Conservation (phyloP, 148 eudicot species). For the Fagopyrum esculentum region DNA sequence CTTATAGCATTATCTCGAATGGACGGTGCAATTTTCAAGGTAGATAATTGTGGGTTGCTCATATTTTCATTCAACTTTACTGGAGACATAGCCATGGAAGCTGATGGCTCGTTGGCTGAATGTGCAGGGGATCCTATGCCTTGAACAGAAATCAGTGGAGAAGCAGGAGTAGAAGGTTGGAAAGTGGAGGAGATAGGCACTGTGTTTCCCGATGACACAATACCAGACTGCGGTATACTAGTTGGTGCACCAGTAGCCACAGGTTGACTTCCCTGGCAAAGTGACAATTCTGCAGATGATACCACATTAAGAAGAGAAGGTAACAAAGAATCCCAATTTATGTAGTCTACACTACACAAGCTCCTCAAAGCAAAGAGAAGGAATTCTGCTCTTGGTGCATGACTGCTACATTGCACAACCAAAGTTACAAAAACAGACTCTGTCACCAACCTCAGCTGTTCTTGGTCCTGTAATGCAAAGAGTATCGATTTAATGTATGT, state of each 20-base stretch:
- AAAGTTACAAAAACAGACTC: slow-evolving; percentile 81
- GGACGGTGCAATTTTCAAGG: slow-evolving; percentile 30
- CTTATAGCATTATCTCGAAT: slow-evolving; percentile 64
- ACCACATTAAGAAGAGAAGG: slow-evolving; percentile 82
- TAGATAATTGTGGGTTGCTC: slow-evolving; percentile 34
- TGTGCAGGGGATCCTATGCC: slow-evolving; percentile 87
- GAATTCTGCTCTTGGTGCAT: slow-evolving; percentile 92
- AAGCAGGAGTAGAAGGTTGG: slow-evolving; percentile 73
- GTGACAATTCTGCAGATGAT: slow-evolving; percentile 60
- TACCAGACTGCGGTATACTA: slow-evolving; percentile 53
- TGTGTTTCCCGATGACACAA: slow-evolving; percentile 41
- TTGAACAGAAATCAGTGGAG: slow-evolving; percentile 70
- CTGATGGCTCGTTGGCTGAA: slow-evolving; percentile 63
- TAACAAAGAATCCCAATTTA: slow-evolving; percentile 84
- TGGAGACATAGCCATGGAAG: slow-evolving; percentile 46
- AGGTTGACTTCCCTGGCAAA: slow-evolving; percentile 59
- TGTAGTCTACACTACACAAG: slow-evolving; percentile 58
- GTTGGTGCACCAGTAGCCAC: slow-evolving; percentile 39
- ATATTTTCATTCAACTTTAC: slow-evolving; percentile 55
- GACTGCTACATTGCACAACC: slow-evolving; percentile 79
- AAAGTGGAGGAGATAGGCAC: slow-evolving; percentile 54
- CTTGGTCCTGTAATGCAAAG: slow-evolving; percentile 64
- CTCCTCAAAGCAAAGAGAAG: slow-evolving; percentile 77
- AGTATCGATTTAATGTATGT: neutral
- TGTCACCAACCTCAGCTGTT: slow-evolving; percentile 63